phyloP scores from a whole-genome alignment of 495 filamentous ascomycete species.

The Aspergillus bridgeri region DNA sequence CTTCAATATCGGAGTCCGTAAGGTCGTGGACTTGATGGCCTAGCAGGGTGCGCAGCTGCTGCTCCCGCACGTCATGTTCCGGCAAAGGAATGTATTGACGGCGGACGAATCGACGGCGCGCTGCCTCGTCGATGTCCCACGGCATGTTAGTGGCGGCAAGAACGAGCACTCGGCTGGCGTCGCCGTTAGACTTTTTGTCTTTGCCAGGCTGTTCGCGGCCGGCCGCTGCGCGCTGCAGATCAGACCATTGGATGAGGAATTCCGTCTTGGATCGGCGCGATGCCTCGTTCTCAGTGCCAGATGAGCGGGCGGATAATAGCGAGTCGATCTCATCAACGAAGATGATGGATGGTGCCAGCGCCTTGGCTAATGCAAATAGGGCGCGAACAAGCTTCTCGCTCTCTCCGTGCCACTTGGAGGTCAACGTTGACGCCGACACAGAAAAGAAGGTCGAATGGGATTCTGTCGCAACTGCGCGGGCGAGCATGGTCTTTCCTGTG shows the following conservation, averaged over 20 bases:
- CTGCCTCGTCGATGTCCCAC: constrained; percentile 98
- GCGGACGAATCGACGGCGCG: constrained; percentile 84
- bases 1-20: constrained; percentile 66
- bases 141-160: constrained; percentile 95
- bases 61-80: constrained; percentile 72
- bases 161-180: constrained; percentile 86
- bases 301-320: constrained; percentile 77
- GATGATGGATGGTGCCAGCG: constrained; percentile 91
- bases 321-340: constrained; percentile 99
- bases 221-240: constrained; percentile 86
- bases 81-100: constrained; percentile 95
- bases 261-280: constrained; percentile 95
- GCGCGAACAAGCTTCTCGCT: constrained; percentile 95
- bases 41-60: constrained; percentile 73
- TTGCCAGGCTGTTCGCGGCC: constrained; percentile 70
- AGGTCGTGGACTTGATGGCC: constrained; percentile 85
- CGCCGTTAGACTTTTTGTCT: constrained; percentile 70
- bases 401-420: constrained; percentile 94
- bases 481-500: constrained; percentile 98
- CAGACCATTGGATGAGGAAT: constrained; percentile 96
- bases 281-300: constrained; percentile 85
- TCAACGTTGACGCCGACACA: constrained; percentile 89
- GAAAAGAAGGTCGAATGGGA: constrained; percentile 96
- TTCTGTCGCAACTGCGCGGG: constrained; percentile 91
- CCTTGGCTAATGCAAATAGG: constrained; percentile 84